Evolutionary conservation across 2,329 filamentous ascomycete genomes (phyloP), one percentile per base, ranked within the genome.

Genomic region (Pseudogymnoascus sp.): DNA sequence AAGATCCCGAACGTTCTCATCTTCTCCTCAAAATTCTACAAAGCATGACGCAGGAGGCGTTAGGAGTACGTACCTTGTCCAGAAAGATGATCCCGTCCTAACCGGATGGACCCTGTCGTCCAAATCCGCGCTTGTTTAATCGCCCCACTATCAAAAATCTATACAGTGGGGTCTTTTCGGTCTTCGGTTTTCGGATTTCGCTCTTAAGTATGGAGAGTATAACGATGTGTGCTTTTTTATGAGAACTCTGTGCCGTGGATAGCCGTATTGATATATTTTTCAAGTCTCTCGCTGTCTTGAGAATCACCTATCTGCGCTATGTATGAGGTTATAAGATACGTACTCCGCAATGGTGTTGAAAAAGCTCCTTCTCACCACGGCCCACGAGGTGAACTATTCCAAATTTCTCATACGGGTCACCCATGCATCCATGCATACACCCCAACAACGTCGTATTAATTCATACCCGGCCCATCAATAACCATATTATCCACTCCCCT

Each of bases 401-500:
- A 57, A 57, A 19, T 57, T 57, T 19, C 47, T 57, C 47, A 31
- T 33, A 57, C 26, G 4, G 11, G 10, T 3, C 1, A 57, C 11
- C n/a, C n/a, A 19, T 19, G 17, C 50, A 33, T 19, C 28, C 10
- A n/a, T n/a, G n/a, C n/a, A n/a, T n/a, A n/a, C n/a, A n/a, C 19
- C 38, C 17, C 17, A 23, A 7, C 11, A 15, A 3, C 10, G n/a
- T 8, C 26, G 9, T 33, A 57, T 33, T 33, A 57, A 33, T 57
- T 21, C 28, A 5, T 28, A 4, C 7, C 50, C 26, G n/a, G 50
- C 26, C n/a, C 50, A 19, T 72, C 70, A 65, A 73, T 65, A 44
- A 63, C 68, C 68, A 69, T 66, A 19, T 64, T 59, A 36, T 74
- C 71, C n/a, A 71, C 68, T 0, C 72, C 72, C 28, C 64, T 69